These are phyloP conservation scores for Desmodesmus armatus DNA, from an alignment of 139 green algal genomes.

Conservation along the genomic window DNA sequence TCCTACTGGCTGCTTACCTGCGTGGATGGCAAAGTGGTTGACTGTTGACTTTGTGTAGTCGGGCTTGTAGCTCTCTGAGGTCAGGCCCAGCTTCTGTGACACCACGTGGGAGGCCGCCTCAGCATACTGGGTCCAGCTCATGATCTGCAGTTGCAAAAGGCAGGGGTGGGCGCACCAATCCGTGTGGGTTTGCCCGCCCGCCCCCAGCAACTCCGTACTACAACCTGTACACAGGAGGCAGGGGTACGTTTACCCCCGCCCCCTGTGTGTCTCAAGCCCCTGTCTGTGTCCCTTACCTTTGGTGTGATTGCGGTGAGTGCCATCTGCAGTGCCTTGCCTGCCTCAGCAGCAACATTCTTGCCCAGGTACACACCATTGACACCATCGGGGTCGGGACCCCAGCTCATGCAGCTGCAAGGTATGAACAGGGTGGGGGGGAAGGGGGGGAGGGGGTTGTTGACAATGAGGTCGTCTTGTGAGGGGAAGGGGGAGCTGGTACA, in stretches of 20 bases:
- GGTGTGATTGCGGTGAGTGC: conserved; percentile 43
- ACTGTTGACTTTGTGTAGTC: conserved; percentile 60
- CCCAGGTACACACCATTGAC: conserved; percentile 69
- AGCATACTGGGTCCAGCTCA: conserved; percentile 68
- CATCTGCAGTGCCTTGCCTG: conserved; percentile 47
- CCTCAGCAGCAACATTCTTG: conserved; percentile 56
- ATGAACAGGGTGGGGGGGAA: background rate
- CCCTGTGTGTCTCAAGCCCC: background rate
- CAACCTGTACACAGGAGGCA: too few species aligned
- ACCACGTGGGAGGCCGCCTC: conserved; percentile 49
- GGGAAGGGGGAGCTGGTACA: background rate
- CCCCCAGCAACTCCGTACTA: background rate
- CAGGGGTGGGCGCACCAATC: background rate
- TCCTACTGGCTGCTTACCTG: too few species aligned
- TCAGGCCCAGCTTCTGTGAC: background rate
- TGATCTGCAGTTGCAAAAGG: conserved; percentile 36
- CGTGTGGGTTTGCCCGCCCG: background rate
- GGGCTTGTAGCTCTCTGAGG: conserved; percentile 45
- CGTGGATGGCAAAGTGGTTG: conserved; percentile 68
- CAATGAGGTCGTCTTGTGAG: too few species aligned
- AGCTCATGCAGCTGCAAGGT: conserved; percentile 60
- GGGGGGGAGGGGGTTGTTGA: background rate
- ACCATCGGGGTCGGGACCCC: conserved; percentile 57
- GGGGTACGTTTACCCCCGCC: too few species aligned
- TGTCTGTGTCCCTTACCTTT: background rate